Evolutionary conservation across 345 rosid species (phyloP).

Genomic region (Moricandia arvensis): DNA sequence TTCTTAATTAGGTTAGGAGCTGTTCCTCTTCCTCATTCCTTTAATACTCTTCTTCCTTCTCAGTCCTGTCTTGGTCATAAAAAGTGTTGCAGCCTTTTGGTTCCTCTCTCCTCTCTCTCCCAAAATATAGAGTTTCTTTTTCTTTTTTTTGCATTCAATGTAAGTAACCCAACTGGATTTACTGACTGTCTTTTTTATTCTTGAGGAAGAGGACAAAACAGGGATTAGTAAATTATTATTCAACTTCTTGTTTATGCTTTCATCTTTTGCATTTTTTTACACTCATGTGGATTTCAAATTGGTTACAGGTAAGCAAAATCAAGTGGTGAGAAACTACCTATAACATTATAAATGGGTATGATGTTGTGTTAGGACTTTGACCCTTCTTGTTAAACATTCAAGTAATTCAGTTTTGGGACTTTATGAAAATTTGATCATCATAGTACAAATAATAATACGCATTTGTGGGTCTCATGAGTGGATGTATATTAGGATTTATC

Average conservation of each 20-base stretch:
- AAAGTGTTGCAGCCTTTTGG: conserved; percentile 42
- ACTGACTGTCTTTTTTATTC: conserved; percentile 8
- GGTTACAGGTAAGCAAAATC: conserved; percentile 33
- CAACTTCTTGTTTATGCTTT: conserved; percentile 7
- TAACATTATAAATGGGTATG: conserved; percentile 19
- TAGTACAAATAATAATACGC: conserved; percentile 41
- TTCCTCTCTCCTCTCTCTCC: conserved; percentile 25
- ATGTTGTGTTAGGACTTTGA: conserved; percentile 18
- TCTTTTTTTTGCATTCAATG: conserved; percentile 19
- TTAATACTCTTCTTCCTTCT: conserved; percentile 35
- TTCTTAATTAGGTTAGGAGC: conserved; percentile 41
- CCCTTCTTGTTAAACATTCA: conserved; percentile 23
- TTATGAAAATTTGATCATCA: conserved; percentile 33
- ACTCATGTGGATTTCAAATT: not conserved
- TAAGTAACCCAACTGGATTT: not conserved
- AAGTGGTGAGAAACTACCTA: conserved; percentile 18
- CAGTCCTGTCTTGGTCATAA: conserved; percentile 42
- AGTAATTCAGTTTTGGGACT: conserved; percentile 23
- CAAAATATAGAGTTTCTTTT: conserved; percentile 13
- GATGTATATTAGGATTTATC: conserved; percentile 34
- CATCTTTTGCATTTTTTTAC: conserved; percentile 5
- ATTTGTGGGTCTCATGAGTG: conserved; percentile 34
- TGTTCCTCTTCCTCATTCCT: conserved; percentile 43
- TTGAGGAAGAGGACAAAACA: conserved; percentile 26
- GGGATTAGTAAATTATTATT: conserved; percentile 12